phyloP scores from a whole-genome alignment of 2,329 filamentous ascomycete genomes.

The Fusarium compactum region DNA sequence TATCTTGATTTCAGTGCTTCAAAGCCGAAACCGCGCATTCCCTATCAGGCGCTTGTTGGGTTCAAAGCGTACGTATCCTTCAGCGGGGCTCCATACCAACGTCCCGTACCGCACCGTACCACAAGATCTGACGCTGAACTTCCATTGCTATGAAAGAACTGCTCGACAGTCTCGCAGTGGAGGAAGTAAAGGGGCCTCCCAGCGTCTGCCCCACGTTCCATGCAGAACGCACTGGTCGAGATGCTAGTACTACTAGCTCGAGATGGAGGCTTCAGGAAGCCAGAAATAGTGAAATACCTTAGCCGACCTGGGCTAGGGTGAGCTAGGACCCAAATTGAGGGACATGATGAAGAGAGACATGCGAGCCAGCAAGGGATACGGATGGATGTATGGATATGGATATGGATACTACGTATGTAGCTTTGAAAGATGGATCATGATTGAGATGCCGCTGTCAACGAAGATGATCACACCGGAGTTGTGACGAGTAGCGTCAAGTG shows the following conservation, averaged over 20 bases:
- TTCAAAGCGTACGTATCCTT: not conserved
- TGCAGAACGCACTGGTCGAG: conserved; percentile 7
- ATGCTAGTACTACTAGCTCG: conserved; percentile 7
- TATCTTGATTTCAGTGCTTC: conserved; percentile 3
- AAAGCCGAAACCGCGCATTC: conserved; percentile 5
- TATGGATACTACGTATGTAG: not conserved
- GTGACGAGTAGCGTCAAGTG: conserved; percentile 2
- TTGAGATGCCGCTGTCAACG: not conserved
- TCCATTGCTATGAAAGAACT: not conserved
- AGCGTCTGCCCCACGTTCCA: conserved; percentile 23
- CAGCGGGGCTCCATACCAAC: conserved; percentile 21
- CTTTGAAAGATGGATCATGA: not conserved
- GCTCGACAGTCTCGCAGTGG: not conserved
- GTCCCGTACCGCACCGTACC: not conserved
- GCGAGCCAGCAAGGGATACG: not conserved
- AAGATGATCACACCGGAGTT: conserved; percentile 2
- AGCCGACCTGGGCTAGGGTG: conserved; percentile 7
- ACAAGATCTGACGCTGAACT: not conserved
- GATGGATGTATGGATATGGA: not conserved
- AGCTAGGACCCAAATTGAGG: conserved; percentile 13
- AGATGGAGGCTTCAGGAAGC: conserved; percentile 3
- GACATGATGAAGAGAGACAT: conserved; percentile 6
- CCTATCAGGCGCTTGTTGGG: conserved; percentile 1
- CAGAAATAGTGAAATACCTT: conserved; percentile 10
- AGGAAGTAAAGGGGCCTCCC: not conserved